Evolutionary conservation across 768 basidiomycete genomes (phyloP), one percentile per base, ranked within the genome.

Genomic region (Coprinellus micaceus): DNA sequence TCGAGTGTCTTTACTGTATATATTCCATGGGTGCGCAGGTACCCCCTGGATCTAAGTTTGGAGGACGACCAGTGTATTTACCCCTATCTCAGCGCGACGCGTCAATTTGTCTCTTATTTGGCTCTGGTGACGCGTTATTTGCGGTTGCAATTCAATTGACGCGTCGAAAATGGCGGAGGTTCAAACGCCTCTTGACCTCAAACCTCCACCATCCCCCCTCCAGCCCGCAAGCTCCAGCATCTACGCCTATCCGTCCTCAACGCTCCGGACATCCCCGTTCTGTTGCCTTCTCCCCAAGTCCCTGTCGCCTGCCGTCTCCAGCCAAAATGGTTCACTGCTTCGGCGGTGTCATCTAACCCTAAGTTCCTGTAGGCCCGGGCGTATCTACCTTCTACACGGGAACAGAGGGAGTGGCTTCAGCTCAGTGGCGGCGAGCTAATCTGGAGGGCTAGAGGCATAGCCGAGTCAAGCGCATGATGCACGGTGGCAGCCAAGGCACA

Each of bases 271-370:
- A 28, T 7, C 47, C 28, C 47, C 30, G 47, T 28, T 13, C 47
- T 49, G 22, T 28, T 4, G 24, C 24, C 10, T 21, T 25, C 15
- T 17, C n/a, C 47, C 10, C 9, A 28, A 30, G 47, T 28, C 15
- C 47, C 47, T 28, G 19, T 49, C 21, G 28, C 17, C 47, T 17
- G 17, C 47, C 47, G n/a, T 26, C 47, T 49, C 47, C 47, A 49
- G 47, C 47, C 47, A 30, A 49, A 9, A 49, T 49, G 47, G 30
- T 25, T 25, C 44, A 46, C 24, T 37, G 36, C 24, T 46, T 13
- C 44, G 24, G 44, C 36, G 17, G 44, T 30, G 28, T 49, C 47
- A 30, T 49, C 47, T 49, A 49, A 49, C 47, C 47, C 47, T 49
- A 49, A 49, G 47, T 30, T 49, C 13, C 47, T 30, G 26, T 25